These are phyloP conservation scores for Chaetomium strumarium DNA, from an alignment of 2,329 filamentous ascomycete genomes.

Conservation along the genomic window DNA sequence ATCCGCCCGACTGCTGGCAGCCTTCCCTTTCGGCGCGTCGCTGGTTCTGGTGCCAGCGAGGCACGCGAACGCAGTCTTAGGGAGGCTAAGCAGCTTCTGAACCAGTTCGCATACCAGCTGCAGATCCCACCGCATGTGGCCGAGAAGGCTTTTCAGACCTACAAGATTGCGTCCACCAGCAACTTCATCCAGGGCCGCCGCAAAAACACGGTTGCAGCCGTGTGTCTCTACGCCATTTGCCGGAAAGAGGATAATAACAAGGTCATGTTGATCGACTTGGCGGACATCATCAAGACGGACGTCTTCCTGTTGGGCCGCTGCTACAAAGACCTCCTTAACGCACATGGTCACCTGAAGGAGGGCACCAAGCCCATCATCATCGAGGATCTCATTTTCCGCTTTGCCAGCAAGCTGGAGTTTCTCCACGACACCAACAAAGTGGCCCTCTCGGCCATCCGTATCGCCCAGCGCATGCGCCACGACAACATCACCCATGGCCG, in stretches of 20 bases:
- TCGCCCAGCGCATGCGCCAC: slow-evolving; percentile 87
- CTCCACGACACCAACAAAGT: slow-evolving; percentile 74
- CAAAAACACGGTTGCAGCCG: slow-evolving; percentile 78
- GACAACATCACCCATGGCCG: slow-evolving; percentile 98
- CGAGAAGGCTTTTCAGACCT: slow-evolving; percentile 64
- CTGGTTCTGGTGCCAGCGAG: slow-evolving; percentile 47
- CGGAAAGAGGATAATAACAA: slow-evolving; percentile 72
- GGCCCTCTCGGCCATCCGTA: slow-evolving; percentile 77
- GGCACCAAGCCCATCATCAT: slow-evolving; percentile 66
- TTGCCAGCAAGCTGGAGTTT: slow-evolving; percentile 89
- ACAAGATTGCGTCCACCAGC: slow-evolving; percentile 66
- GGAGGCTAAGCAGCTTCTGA: slow-evolving; percentile 53
- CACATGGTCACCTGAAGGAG: slow-evolving; percentile 53
- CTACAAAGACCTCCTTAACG: slow-evolving; percentile 73
- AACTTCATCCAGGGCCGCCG: slow-evolving; percentile 84
- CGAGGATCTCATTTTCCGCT: slow-evolving; percentile 86
- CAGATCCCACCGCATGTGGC: slow-evolving; percentile 56
- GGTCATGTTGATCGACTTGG: slow-evolving; percentile 91
- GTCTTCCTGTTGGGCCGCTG: slow-evolving; percentile 88
- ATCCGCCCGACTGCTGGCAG: slow-evolving; percentile 55
- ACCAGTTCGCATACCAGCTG: slow-evolving; percentile 56
- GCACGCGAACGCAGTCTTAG: slow-evolving; percentile 55
- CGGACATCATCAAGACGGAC: slow-evolving; percentile 75
- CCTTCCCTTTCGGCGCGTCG: slow-evolving; percentile 55
- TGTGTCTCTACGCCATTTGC: slow-evolving; percentile 85